Evolutionary conservation across 2,329 filamentous ascomycete genomes (phyloP).

Genomic region (Stagonosporopsis cucurbitacearum): DNA sequence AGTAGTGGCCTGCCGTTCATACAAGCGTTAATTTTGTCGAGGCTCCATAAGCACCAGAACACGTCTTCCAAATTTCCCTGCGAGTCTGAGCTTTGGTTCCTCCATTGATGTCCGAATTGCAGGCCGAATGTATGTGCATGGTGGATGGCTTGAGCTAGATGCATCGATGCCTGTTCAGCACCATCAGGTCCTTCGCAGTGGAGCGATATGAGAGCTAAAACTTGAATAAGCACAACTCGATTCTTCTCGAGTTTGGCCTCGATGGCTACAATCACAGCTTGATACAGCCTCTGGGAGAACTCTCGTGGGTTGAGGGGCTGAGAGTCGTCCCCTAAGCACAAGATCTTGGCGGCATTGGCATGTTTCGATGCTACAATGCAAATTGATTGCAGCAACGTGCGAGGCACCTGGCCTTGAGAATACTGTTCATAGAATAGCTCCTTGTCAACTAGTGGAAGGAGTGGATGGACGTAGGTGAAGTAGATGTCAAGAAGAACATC

Average conservation of each 20-base stretch:
- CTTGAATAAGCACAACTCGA: slow-evolving; percentile 55
- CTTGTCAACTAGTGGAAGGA: slow-evolving; percentile 56
- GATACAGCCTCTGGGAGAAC: slow-evolving; percentile 55
- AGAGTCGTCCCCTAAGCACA: slow-evolving; percentile 47
- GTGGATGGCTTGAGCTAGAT: slow-evolving; percentile 57
- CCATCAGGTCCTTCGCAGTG: slow-evolving; percentile 57
- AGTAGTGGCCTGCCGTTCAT: slow-evolving; percentile 56
- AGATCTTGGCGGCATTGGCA: slow-evolving; percentile 49
- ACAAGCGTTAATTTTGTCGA: slow-evolving; percentile 57
- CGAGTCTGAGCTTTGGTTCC: slow-evolving; percentile 47
- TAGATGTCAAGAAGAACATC: slow-evolving; percentile 54
- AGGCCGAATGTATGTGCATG: slow-evolving; percentile 58
- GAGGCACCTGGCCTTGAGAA: slow-evolving; percentile 45
- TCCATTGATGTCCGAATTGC: slow-evolving; percentile 52
- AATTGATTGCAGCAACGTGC: slow-evolving; percentile 53
- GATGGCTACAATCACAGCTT: slow-evolving; percentile 51
- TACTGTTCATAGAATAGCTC: slow-evolving; percentile 50
- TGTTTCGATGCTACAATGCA: slow-evolving; percentile 59
- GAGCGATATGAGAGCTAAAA: slow-evolving; percentile 55
- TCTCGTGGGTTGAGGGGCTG: slow-evolving; percentile 49
- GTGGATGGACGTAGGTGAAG: slow-evolving; percentile 54
- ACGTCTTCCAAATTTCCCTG: slow-evolving; percentile 53
- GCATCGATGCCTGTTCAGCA: slow-evolving; percentile 55
- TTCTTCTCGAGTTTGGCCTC: slow-evolving; percentile 53
- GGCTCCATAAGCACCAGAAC: slow-evolving; percentile 59